These are phyloP conservation scores for Leptomonas seymouri DNA, from an alignment of 208 protist species.

Conservation along the genomic window DNA sequence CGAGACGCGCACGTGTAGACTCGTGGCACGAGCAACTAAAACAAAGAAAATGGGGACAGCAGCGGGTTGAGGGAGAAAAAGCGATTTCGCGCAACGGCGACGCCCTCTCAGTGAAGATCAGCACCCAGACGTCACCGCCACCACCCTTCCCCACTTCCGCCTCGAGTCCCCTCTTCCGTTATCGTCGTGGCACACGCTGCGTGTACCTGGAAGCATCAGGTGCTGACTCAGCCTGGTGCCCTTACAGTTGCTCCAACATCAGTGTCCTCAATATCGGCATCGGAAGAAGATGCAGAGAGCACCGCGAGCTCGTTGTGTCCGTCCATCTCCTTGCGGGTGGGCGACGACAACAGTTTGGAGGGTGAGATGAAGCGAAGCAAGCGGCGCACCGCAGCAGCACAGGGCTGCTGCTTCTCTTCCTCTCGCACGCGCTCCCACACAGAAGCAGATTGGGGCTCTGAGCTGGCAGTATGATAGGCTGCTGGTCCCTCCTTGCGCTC, in stretches of 20 bases:
- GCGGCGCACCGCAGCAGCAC: constrained; percentile 7
- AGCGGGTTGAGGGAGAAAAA: not conserved
- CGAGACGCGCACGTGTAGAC: too few relatives aligned
- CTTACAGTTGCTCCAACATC: not conserved
- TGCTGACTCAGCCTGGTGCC: not conserved
- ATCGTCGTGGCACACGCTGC: constrained; percentile 16
- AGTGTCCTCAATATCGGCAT: not conserved
- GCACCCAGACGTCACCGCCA: constrained; percentile 37
- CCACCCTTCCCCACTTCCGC: constrained; percentile 30
- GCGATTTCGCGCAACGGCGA: not conserved
- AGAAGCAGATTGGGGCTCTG: not conserved
- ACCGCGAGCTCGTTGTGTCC: not conserved
- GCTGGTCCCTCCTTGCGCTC: not conserved
- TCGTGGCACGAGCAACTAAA: not conserved
- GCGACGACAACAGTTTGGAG: not conserved
- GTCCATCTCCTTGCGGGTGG: not conserved
- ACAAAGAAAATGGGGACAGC: not conserved
- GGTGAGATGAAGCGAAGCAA: constrained; percentile 19
- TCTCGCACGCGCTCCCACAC: not conserved
- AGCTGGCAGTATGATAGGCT: not conserved
- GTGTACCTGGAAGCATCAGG: constrained; percentile 10
- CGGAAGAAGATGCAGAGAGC: not conserved
- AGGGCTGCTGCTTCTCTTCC: not conserved
- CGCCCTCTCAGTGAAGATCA: constrained; percentile 27
- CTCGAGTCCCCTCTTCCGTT: constrained; percentile 28